Evolutionary conservation across 352 stramenopile genomes (phyloP), one percentile per base, ranked within the genome.

Genomic region (Blastocystis sp.): DNA sequence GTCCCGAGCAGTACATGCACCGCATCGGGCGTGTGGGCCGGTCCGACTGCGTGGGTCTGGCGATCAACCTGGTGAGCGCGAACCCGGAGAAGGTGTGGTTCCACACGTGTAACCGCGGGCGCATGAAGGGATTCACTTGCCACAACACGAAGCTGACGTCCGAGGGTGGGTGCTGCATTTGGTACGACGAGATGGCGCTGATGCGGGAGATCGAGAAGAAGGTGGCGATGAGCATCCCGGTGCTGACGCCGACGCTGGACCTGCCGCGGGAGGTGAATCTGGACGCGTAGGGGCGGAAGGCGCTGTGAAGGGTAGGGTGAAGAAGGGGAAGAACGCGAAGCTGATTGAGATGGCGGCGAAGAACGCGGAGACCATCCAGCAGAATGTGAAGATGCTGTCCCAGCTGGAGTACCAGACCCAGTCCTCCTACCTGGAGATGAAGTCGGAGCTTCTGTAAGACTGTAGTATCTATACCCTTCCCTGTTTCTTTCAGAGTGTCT

Each of bases 1-100:
- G 87, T 38, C 28, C 87, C 19, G 91, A 94, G 59, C 89, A 91
- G 52, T 94, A 94, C 88, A 90, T 94, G 68, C 92, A 94, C 64
- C 68, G 92, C 11, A 87, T 93, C 52, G 92, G 92, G 38, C 89
- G 92, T 21, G 92, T 93, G 14, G 92, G 92, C 24, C 60, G 92
- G 21, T 81, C 89, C 28, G 90, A 92, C 63, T 69, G 70, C 34
- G 88, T 92, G 45, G 92, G 92, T 19, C 74, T 94, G 42, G 91
- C 91, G 21, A 92, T 94, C 45, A 93, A 90, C 17, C 62, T 93
- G 14, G 91, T 93, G 21, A 84, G 89, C 1, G 62, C 61, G 24
- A 52, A 69, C 14, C 70, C 82, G 81, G 91, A 93, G 84, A 92
- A 92, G 89, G 91, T 93, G 1, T 91, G 89, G 90, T 91, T 79